Percentiles rank a stretch among this genome's conserved stretches.
Conservation (phyloP, 139 green algal genomes). For the Chlorella sp. region DNA sequence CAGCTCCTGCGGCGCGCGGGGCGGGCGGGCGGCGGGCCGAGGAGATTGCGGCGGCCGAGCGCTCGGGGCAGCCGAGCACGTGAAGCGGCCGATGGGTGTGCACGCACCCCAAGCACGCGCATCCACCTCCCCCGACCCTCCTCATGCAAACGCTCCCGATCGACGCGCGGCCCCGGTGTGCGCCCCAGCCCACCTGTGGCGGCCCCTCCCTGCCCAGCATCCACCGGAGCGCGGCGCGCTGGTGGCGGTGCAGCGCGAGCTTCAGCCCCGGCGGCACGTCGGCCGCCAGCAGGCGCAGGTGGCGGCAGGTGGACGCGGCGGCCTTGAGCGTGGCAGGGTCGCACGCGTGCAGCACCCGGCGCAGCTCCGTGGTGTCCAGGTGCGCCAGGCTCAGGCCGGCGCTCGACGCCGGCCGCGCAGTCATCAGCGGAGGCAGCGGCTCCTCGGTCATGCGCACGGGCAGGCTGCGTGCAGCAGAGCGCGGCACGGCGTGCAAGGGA, state of each 20-base stretch:
- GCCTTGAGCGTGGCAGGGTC: neutral
- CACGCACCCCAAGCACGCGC: neutral
- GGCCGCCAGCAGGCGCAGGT: conserved; percentile 27
- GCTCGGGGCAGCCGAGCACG: neutral
- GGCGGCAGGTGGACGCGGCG: conserved; percentile 2
- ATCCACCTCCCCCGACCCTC: neutral
- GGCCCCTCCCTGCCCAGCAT: conserved; percentile 55
- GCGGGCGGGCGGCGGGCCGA: neutral
- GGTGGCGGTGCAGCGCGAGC: conserved; percentile 67
- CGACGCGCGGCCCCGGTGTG: too few relatives aligned
- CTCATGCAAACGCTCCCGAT: too few relatives aligned
- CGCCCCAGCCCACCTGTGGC: neutral
- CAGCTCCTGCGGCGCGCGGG: neutral
- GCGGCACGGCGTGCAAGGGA: neutral
- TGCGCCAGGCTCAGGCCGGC: neutral
- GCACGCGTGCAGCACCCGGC: neutral
- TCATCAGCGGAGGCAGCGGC: neutral
- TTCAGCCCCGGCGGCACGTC: conserved; percentile 58
- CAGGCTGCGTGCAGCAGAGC: neutral
- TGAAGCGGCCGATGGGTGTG: neutral
- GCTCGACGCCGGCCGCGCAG: neutral
- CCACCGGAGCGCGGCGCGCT: conserved; percentile 58
- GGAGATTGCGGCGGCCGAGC: neutral
- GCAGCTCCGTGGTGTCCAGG: neutral
- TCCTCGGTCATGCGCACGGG: neutral